Evolutionary conservation across 1,139 yeast genomes (phyloP).

Genomic region (Trichomonascaceae sp.): DNA sequence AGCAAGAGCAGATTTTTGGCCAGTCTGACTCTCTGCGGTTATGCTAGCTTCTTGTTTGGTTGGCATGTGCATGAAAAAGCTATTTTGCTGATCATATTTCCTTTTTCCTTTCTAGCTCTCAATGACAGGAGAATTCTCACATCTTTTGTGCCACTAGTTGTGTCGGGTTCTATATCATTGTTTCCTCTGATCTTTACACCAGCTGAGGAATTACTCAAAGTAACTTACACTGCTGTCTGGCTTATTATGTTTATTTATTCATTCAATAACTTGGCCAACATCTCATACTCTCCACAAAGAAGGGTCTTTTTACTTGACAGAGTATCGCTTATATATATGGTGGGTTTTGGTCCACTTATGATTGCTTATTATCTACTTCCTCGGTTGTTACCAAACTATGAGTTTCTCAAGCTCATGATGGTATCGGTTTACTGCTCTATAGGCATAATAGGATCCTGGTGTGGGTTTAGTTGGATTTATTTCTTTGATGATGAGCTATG

Average conservation of each 20-base stretch:
- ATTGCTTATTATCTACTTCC: conserved; percentile 50
- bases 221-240: conserved; percentile 80
- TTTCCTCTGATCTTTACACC: conserved; percentile 84
- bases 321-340: conserved; percentile 57
- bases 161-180: conserved; percentile 80
- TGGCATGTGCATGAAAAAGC: conserved; percentile 99
- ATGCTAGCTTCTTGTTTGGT: conserved; percentile 86
- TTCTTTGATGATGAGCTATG: conserved; percentile 44
- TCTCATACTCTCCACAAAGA: conserved; percentile 36
- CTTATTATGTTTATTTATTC: conserved; percentile 69
- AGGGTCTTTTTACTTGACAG: conserved; percentile 66
- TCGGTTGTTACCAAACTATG: conserved; percentile 41
- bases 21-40: conserved; percentile 81
- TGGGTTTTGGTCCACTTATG: conserved; percentile 64
- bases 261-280: conserved; percentile 57
- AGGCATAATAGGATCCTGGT: conserved; percentile 85
- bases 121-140: conserved; percentile 61
- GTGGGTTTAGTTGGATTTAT: conserved; percentile 81
- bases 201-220: conserved; percentile 71
- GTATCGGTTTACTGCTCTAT: conserved; percentile 80
- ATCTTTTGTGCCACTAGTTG: conserved; percentile 53
- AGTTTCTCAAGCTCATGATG: conserved; percentile 73
- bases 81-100: conserved; percentile 78
- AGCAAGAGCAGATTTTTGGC: conserved; percentile 75
- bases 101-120: conserved; percentile 71